Evolutionary conservation across 2,329 filamentous ascomycete genomes (phyloP), one percentile per base, ranked within the genome.

Genomic region (Xylaria sp.): DNA sequence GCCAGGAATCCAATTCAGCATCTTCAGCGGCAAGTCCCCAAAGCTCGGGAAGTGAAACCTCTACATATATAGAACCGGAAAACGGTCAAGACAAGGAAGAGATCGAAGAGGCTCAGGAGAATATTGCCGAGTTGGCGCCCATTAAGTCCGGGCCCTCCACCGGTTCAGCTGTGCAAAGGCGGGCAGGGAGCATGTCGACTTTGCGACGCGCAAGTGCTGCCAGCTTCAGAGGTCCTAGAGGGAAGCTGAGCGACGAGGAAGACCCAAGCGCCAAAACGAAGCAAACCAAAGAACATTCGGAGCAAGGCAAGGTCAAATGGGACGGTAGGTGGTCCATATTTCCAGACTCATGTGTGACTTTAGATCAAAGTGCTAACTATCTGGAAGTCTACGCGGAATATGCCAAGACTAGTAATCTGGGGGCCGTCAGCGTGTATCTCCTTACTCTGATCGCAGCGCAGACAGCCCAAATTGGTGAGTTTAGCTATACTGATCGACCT

Each of bases 251-350:
- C 0, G 93, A 97, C 63, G 92, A 97, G 65, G 91, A 93, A 73
- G 86, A 90, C 48, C 84, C 83, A 2, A 81, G 77, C 49, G 78
- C 88, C 66, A 93, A 91, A 75, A 92, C 89, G 41, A 91, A 87
- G 69, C 92, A 97, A 72, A 82, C 80, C 52, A 95, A 96, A 74
- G 94, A 99, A 72, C 88, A 89, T 62, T 83, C 85, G 2, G 92
- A 99, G 72, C 92, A 99, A 75, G 94, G 94, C 67, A 97, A 97
- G 71, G 94, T 99, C 64, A 97, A 97, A 73, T 97, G 94, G 92
- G 83, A 87, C 61, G 74, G 75, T 77, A 68, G 42, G 73, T 63
- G 7, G 48, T 46, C 7, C 39, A 26, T 39, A 39, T 8, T 42
- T 45, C 18, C 24, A 1, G 18, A 5, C 13, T 18, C 17, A 24